phyloP scores from a whole-genome alignment of 2,329 filamentous ascomycete species.

The Fonsecaea pugnacius region DNA sequence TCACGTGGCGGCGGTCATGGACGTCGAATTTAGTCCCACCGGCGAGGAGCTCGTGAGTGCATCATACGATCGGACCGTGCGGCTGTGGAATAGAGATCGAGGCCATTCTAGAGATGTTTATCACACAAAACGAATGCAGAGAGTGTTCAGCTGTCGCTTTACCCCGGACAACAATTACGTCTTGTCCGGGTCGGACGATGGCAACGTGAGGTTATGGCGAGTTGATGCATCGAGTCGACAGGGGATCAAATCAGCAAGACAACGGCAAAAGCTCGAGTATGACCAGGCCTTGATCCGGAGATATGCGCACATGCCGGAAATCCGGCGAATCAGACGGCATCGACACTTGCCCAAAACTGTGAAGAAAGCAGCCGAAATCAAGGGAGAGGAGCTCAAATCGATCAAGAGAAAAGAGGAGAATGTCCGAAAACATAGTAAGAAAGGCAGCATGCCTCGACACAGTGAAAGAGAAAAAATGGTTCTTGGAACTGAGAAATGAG shows the following conservation, averaged over 20 bases:
- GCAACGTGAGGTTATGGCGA: slow-evolving; percentile 88
- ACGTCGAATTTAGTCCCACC: slow-evolving; percentile 92
- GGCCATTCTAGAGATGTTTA: slow-evolving; percentile 92
- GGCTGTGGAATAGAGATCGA: slow-evolving; percentile 78
- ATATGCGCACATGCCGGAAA: slow-evolving; percentile 95
- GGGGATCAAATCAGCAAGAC: slow-evolving; percentile 81
- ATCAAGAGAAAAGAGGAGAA: slow-evolving; percentile 95
- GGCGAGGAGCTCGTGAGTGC: slow-evolving; percentile 91
- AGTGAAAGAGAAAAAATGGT: slow-evolving; percentile 94
- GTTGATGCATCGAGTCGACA: slow-evolving; percentile 80
- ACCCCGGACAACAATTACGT: slow-evolving; percentile 89
- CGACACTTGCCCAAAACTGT: slow-evolving; percentile 88
- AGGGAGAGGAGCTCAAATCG: slow-evolving; percentile 81
- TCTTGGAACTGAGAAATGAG: slow-evolving; percentile 67
- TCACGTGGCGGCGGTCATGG: slow-evolving; percentile 91
- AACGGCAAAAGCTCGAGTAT: slow-evolving; percentile 89
- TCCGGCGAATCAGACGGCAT: slow-evolving; percentile 85
- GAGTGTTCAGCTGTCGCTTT: slow-evolving; percentile 83
- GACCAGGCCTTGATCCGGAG: slow-evolving; percentile 80
- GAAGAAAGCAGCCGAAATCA: slow-evolving; percentile 96
- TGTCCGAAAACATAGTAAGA: slow-evolving; percentile 85
- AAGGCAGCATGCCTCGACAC: slow-evolving; percentile 73
- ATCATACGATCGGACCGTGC: slow-evolving; percentile 84
- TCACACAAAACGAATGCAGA: slow-evolving; percentile 97
- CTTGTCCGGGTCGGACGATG: slow-evolving; percentile 89